These are phyloP conservation scores for Diutina siamensis DNA, from an alignment of 1,139 yeast genomes.

Conservation along the genomic window DNA sequence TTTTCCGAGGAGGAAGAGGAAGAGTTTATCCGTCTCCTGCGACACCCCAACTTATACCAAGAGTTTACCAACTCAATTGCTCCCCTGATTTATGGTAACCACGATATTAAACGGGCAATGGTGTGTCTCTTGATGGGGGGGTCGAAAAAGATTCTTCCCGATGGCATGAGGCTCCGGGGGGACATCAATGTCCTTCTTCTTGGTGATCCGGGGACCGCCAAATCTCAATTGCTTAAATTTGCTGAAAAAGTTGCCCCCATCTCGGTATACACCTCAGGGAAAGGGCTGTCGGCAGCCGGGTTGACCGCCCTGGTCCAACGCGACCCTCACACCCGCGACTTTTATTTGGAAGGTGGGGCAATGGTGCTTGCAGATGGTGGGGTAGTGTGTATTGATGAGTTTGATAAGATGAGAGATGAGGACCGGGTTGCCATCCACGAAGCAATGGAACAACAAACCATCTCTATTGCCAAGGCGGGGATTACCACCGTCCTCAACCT, in stretches of 20 bases:
- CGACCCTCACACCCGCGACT: conserved; percentile 79
- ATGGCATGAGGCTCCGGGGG: conserved; percentile 94
- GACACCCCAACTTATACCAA: conserved; percentile 77
- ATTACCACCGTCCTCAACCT: conserved; percentile 93
- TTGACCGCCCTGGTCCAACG: conserved; percentile 95
- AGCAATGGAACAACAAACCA: conserved; percentile 99
- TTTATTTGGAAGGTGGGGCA: conserved; percentile 97
- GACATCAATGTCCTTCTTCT: conserved; percentile 85
- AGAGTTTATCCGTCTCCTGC: conserved; percentile 68
- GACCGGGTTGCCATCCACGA: conserved; percentile 98
- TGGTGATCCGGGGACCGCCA: conserved; percentile 99
- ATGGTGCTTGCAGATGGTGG: conserved; percentile 99
- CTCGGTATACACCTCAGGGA: conserved; percentile 94
- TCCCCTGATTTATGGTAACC: conserved; percentile 91
- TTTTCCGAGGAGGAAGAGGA: conserved; percentile 94
- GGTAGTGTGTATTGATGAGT: conserved; percentile 97
- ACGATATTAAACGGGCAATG: conserved; percentile 86
- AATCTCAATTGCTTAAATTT: conserved; percentile 87
- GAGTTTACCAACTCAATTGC: conserved; percentile 85
- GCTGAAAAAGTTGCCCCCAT: conserved; percentile 94
- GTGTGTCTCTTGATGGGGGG: conserved; percentile 93
- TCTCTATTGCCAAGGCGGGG: conserved; percentile 98
- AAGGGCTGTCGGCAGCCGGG: conserved; percentile 99
- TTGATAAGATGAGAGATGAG: conserved; percentile 98
- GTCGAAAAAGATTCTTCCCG: conserved; percentile 82